phyloP scores from a whole-genome alignment of 1,139 yeast species.

The Taphrina pruni region DNA sequence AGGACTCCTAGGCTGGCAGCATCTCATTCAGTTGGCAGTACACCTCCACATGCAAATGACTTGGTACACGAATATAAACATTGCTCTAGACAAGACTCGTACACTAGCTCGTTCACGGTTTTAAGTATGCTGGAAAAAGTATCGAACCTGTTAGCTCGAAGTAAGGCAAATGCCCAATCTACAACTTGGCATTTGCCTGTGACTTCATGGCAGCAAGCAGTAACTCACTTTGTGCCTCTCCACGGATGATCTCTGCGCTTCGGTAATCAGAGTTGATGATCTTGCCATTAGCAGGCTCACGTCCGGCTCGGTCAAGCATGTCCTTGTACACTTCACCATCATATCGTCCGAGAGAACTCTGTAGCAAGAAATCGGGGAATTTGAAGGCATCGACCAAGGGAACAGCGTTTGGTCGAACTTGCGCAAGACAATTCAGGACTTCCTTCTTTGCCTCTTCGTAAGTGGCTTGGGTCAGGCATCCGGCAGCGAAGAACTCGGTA shows the following conservation, averaged over 20 bases:
- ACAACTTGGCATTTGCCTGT: conserved; percentile 38
- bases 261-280: conserved; percentile 36
- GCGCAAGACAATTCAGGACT: conserved; percentile 24
- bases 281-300: conserved; percentile 36
- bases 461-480: conserved; percentile 30
- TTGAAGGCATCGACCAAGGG: conserved; percentile 87
- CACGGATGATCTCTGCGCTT: conserved; percentile 33
- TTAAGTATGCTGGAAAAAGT: background rate
- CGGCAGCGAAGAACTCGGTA: conserved; percentile 41
- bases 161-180: background rate
- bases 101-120: background rate
- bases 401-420: conserved; percentile 54
- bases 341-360: conserved; percentile 73
- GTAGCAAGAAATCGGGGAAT: conserved; percentile 80
- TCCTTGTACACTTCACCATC: conserved; percentile 41
- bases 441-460: conserved; percentile 32
- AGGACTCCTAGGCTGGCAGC: no score
- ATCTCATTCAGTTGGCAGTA: no score
- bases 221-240: conserved; percentile 37
- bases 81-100: background rate
- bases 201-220: conserved; percentile 38
- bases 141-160: background rate
- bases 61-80: background rate
- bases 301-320: conserved; percentile 39
- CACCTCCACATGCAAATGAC: background rate